Conservation (phyloP, 164 flowering plant genomes). For the Vitis rotundifolia region DNA sequence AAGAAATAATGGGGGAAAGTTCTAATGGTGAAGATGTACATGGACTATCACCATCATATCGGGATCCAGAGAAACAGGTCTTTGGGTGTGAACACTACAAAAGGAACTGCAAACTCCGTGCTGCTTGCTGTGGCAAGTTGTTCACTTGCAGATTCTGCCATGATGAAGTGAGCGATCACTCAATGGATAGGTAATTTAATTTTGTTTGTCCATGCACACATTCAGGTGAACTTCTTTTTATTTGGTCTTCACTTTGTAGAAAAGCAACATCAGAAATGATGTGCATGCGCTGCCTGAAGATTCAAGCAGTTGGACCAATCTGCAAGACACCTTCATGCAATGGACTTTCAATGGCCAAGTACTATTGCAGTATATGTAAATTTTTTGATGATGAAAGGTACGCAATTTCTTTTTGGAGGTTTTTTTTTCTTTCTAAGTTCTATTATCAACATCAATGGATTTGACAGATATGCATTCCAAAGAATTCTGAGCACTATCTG, state of each 20-base stretch:
- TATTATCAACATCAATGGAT: not conserved
- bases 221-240: no score
- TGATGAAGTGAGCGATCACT: slow-evolving; percentile 94
- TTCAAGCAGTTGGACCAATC: slow-evolving; percentile 80
- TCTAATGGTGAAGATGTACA: slow-evolving; percentile 48
- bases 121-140: slow-evolving; percentile 92
- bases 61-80: slow-evolving; percentile 63
- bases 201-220: no score
- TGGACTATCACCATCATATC: slow-evolving; percentile 73
- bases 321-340: slow-evolving; percentile 85
- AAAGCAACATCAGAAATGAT: slow-evolving; percentile 90
- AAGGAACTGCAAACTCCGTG: slow-evolving; percentile 91
- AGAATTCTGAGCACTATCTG: no score
- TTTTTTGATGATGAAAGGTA: slow-evolving; percentile 99
- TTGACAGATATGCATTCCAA: no score
- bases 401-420: not conserved
- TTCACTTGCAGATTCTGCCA: slow-evolving; percentile 94
- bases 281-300: slow-evolving; percentile 87
- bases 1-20: slow-evolving; percentile 48
- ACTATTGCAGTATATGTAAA: slow-evolving; percentile 88
- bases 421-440: not conserved
- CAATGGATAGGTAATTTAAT: slow-evolving; percentile 85
- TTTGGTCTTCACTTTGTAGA: slow-evolving; percentile 33
- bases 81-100: slow-evolving; percentile 98
- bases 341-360: slow-evolving; percentile 81